These are phyloP conservation scores for Rauvolfia tetraphylla DNA, from an alignment of 257 asterid genomes.

Conservation along the genomic window DNA sequence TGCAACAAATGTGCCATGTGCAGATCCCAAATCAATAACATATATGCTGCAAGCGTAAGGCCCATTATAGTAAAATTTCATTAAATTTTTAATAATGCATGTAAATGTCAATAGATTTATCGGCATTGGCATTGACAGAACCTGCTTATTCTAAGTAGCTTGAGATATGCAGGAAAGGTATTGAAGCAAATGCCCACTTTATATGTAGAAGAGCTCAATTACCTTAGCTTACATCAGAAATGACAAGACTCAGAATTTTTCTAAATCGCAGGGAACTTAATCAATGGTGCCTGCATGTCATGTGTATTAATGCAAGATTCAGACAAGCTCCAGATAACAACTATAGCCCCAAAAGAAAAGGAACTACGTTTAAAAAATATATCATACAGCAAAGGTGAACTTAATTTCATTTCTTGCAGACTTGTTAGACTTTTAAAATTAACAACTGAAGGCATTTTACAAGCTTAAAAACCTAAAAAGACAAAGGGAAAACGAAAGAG, in stretches of 20 bases:
- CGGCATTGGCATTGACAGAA: neutral
- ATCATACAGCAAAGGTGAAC: neutral
- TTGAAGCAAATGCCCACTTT: neutral
- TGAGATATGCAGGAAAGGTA: neutral
- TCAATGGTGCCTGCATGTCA: neutral
- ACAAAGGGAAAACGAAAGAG: neutral
- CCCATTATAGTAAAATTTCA: neutral
- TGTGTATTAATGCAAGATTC: neutral
- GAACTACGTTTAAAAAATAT: neutral
- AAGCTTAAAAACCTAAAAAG: neutral
- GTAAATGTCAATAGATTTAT: neutral
- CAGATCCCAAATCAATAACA: slow-evolving; percentile 93
- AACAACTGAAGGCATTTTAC: neutral
- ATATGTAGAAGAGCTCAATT: neutral
- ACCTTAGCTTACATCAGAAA: neutral
- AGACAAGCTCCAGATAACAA: neutral
- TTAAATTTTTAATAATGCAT: neutral
- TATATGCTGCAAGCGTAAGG: slow-evolving; percentile 63
- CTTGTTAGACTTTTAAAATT: neutral
- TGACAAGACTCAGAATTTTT: neutral
- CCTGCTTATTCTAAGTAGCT: neutral
- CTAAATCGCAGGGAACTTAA: neutral
- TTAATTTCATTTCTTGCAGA: neutral
- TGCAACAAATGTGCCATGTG: slow-evolving; percentile 97
- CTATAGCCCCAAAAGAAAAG: neutral